Evolutionary conservation across 1,284 basidiomycete genomes (phyloP).

Genomic region (Ustilago lituana): DNA sequence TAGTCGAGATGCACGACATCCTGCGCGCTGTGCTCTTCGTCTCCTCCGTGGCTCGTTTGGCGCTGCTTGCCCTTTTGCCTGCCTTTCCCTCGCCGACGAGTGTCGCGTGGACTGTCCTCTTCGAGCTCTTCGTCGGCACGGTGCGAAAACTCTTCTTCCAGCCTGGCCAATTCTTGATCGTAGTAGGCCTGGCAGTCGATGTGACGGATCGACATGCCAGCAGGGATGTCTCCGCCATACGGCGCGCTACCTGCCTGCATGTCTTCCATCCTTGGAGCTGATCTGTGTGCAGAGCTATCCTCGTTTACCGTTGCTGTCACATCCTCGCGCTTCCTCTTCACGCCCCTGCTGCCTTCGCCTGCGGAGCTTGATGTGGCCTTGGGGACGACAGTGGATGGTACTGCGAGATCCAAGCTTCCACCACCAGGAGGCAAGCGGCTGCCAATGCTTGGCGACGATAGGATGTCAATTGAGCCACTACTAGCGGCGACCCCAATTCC

Average conservation of each 20-base stretch:
- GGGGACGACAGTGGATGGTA: not conserved
- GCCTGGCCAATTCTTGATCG: conserved; percentile 1
- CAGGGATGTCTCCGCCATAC: conserved; percentile 11
- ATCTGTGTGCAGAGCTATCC: not conserved
- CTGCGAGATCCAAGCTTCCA: conserved; percentile 6
- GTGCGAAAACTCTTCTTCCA: conserved; percentile 3
- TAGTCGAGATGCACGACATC: too few species aligned
- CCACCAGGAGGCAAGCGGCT: conserved; percentile 11
- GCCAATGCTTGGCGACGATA: not conserved
- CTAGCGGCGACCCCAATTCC: not conserved
- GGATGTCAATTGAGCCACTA: not conserved
- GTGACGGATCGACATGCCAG: conserved; percentile 9
- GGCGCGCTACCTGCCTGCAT: conserved; percentile 3
- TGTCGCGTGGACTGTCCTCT: not conserved
- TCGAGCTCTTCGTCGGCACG: too few species aligned
- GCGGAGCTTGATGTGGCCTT: not conserved
- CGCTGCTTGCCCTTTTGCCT: not conserved
- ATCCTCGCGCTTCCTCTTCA: conserved; percentile 13
- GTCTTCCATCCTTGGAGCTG: conserved; percentile 7
- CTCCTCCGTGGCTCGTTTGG: too few species aligned
- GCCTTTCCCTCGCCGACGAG: not conserved
- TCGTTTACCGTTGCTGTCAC: not conserved
- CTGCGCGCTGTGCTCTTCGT: not conserved
- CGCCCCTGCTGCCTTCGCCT: not conserved
- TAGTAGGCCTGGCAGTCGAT: conserved; percentile 34